Base-by-base conservation (phyloP, 116 monocot species). In the Zostera marina region DNA sequence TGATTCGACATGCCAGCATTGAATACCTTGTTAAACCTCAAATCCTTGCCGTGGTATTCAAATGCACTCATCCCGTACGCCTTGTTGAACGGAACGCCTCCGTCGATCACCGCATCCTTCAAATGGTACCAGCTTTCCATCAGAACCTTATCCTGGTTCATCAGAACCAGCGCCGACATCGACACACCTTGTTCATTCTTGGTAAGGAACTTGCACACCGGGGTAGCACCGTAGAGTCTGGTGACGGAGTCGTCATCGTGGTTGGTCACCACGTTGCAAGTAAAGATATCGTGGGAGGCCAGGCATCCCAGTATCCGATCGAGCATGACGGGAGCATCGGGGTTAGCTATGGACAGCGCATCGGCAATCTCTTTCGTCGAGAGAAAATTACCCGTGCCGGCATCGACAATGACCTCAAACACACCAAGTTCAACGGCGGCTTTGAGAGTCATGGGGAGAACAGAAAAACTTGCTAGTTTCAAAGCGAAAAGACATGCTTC, bases 101-200 rank as follows among this genome's bases (percentile, higher is more conserved):
- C 71, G 0, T 65, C 58, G 41, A 53, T 10, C 22, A 88, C 80
- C 16, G 87, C 70, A 41, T 88, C 83, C 52, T 80, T 88, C 19
- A 88, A 45, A 66, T 80, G 41, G 49, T 78, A 81, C 80, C 80
- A 80, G 66, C 68, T 44, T 26, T 68, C 68, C 60, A 68, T 42
- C 39, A 54, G 69, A 11, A 62, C 62, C 54, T 62, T 69, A 55
- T 69, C 69, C 55, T 69, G 61, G 62, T 54, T 62, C 69, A 69
- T 22, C 24, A 78, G 78, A 1, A 15, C 52, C 3, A 78, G 66
- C 0, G 78, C 44, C 5, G 78, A 68, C 42, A 78, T 16, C 52
- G 78, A 75, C 19, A 78, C 78, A 12, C 83, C 83, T 41, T 82
- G 74, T 38, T 72, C 69, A 47, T 72, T 74, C 43, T 58, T 65